Conservation (phyloP, 2,329 filamentous ascomycete genomes). For the Sporothrix brasiliensis region DNA sequence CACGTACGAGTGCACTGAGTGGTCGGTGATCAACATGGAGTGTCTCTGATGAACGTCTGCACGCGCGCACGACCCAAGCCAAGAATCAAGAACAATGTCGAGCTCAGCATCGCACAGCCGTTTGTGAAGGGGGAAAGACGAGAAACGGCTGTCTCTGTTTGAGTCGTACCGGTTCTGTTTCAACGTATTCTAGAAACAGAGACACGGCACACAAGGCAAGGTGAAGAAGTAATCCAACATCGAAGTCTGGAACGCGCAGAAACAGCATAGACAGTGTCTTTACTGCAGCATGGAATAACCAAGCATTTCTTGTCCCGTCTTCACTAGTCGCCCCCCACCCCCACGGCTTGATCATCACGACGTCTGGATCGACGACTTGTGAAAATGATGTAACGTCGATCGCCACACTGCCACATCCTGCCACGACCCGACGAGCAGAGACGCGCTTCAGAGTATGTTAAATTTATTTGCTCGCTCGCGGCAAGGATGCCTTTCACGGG, state of each 20-base stretch:
- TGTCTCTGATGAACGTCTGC: constrained; percentile 19
- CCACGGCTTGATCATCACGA: constrained; percentile 9
- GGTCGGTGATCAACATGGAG: background rate
- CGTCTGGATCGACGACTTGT: background rate
- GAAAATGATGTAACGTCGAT: constrained; percentile 1
- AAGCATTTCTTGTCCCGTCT: too few relatives aligned
- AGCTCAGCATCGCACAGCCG: background rate
- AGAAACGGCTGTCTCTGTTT: background rate
- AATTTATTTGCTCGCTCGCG: background rate
- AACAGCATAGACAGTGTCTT: background rate
- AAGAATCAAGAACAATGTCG: background rate
- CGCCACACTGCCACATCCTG: constrained; percentile 20
- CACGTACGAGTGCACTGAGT: background rate
- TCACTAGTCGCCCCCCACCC: background rate
- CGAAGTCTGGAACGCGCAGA: background rate
- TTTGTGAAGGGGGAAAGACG: background rate
- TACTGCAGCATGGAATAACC: background rate
- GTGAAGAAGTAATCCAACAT: background rate
- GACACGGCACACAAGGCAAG: background rate
- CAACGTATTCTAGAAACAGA: constrained; percentile 20
- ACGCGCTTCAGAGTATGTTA: background rate
- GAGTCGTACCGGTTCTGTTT: constrained; percentile 16
- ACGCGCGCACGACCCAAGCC: constrained; percentile 8
- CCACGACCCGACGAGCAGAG: background rate
- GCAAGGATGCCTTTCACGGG: background rate